phyloP scores from a whole-genome alignment of 2,329 filamentous ascomycete species.

The Amphichorda felina region DNA sequence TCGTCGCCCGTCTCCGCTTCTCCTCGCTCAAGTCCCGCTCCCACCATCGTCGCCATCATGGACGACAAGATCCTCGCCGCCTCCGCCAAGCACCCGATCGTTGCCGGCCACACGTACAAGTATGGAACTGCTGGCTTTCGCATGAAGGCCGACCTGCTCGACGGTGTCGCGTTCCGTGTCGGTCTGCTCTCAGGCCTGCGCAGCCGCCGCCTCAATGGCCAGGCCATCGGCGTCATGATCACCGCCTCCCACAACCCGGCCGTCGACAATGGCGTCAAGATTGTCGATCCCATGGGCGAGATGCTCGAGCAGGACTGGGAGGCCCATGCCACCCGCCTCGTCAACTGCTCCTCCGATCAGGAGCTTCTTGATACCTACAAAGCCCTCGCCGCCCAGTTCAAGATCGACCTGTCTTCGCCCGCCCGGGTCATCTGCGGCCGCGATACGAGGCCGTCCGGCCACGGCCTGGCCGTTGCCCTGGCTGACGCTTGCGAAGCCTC shows the following conservation, averaged over 20 bases:
- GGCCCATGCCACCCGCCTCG: constrained; percentile 72
- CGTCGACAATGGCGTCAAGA: constrained; percentile 83
- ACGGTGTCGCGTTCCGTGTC: constrained; percentile 86
- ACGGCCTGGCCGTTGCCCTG: constrained; percentile 68
- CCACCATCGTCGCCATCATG: constrained; percentile 23
- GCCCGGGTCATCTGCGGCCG: constrained; percentile 81
- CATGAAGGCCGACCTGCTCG: constrained; percentile 67
- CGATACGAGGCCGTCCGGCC: constrained; percentile 87
- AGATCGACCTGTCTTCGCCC: constrained; percentile 57
- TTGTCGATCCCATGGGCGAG: constrained; percentile 95
- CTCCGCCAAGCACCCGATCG: constrained; percentile 50
- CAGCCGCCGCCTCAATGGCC: constrained; percentile 78
- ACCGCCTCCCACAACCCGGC: constrained; percentile 89
- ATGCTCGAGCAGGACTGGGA: constrained; percentile 98
- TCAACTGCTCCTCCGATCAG: constrained; percentile 70
- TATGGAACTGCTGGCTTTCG: constrained; percentile 59
- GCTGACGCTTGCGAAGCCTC: constrained; percentile 69
- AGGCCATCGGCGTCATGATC: constrained; percentile 94
- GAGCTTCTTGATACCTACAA: constrained; percentile 67
- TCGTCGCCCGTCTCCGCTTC: no score
- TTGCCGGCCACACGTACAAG: constrained; percentile 42
- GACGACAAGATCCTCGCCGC: constrained; percentile 45
- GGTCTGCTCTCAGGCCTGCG: constrained; percentile 80
- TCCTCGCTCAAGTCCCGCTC: no score
- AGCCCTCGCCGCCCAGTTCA: constrained; percentile 61